These are phyloP conservation scores for Hondaea fermentalgiana DNA, from an alignment of 108 stramenopile genomes.

Conservation along the genomic window DNA sequence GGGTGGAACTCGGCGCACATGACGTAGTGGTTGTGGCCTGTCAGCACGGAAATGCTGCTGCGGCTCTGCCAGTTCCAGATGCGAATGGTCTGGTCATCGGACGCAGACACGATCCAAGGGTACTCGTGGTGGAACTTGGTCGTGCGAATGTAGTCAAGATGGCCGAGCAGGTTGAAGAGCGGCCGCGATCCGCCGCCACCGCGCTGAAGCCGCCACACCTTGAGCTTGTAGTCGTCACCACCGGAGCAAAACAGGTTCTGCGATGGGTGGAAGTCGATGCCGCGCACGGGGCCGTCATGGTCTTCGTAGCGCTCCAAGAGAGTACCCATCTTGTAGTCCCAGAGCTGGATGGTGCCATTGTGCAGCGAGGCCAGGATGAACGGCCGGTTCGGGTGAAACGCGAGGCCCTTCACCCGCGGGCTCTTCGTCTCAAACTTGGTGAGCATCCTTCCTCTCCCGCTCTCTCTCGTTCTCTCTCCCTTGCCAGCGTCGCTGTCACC, in stretches of 20 bases:
- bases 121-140: conserved; percentile 89
- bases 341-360: conserved; percentile 77
- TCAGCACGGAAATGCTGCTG: conserved; percentile 86
- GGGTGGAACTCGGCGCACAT: conserved; percentile 99
- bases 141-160: conserved; percentile 98
- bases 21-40: conserved; percentile 99
- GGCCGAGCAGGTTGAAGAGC: conserved; percentile 92
- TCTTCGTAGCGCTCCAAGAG: conserved; percentile 96
- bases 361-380: conserved; percentile 96
- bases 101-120: conserved; percentile 85
- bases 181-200: conserved; percentile 41
- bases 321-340: conserved; percentile 99
- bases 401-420: conserved; percentile 93
- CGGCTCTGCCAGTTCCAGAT: conserved; percentile 98
- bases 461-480: too few species aligned
- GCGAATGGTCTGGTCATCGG: conserved; percentile 93
- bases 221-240: conserved; percentile 99
- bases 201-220: conserved; percentile 94
- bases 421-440: conserved; percentile 96
- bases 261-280: conserved; percentile 91
- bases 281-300: conserved; percentile 98
- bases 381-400: conserved; percentile 96
- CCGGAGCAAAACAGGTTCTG: conserved; percentile 92
- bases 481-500: too few species aligned
- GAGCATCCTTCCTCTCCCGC: conserved; percentile 30